Evolutionary conservation across 1,139 yeast genomes (phyloP).

Genomic region (Saccharomyces hybrid): DNA sequence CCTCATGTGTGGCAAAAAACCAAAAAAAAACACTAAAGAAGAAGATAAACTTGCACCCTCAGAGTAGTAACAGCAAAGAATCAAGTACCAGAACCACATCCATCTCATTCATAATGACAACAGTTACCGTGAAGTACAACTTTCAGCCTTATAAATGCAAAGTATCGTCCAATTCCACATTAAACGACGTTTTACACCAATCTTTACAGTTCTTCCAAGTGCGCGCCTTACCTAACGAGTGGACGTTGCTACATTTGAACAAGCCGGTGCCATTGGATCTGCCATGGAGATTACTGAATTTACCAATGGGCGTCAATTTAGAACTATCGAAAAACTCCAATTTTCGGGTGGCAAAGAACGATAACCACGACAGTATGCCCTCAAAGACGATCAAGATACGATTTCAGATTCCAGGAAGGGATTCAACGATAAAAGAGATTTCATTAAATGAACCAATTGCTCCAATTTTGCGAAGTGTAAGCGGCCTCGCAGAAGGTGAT

Average conservation of each 20-base stretch:
- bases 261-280: constrained; percentile 19
- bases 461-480: constrained; percentile 9
- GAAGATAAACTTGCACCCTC: neutral
- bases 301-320: constrained; percentile 33
- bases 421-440: constrained; percentile 13
- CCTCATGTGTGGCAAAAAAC: neutral
- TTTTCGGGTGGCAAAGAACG: neutral
- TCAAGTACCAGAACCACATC: neutral
- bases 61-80: neutral
- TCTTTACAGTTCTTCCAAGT: constrained; percentile 14
- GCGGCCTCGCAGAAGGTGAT: constrained; percentile 4
- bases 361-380: neutral
- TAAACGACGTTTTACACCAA: constrained; percentile 20
- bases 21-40: neutral
- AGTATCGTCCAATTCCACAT: constrained; percentile 14
- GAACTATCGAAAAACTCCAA: constrained; percentile 13
- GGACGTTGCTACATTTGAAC: constrained; percentile 13
- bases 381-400: constrained; percentile 16
- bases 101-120: constrained; percentile 13
- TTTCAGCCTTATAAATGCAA: constrained; percentile 16
- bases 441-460: constrained; percentile 5
- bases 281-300: constrained; percentile 32
- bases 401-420: constrained; percentile 18
- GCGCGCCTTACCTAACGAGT: constrained; percentile 2
- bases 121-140: constrained; percentile 17